These are phyloP conservation scores for Lipomyces sp. DNA, from an alignment of 805 yeast genomes.

Conservation along the genomic window DNA sequence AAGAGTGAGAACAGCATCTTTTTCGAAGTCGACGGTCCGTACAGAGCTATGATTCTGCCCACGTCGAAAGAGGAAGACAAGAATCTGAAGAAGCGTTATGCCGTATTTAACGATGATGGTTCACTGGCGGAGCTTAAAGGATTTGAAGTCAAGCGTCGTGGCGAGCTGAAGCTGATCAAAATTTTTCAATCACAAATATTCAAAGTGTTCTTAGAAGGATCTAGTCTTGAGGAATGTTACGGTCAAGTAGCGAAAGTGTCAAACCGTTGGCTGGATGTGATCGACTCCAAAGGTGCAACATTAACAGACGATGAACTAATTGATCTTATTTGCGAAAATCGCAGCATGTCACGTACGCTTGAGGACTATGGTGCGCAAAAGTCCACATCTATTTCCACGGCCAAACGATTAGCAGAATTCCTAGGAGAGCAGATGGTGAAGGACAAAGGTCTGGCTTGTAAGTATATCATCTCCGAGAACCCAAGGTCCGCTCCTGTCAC, in stretches of 20 bases:
- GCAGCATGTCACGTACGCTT: slow-evolving; percentile 90
- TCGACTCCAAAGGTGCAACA: slow-evolving; percentile 83
- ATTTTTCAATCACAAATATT: slow-evolving; percentile 95
- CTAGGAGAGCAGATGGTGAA: slow-evolving; percentile 95
- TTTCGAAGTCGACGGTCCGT: slow-evolving; percentile 98
- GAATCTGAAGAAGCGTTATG: slow-evolving; percentile 93
- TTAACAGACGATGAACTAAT: slow-evolving; percentile 93
- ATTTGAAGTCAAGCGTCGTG: slow-evolving; percentile 94
- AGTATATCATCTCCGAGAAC: slow-evolving; percentile 82
- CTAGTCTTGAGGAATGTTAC: slow-evolving; percentile 77
- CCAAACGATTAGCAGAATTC: slow-evolving; percentile 89
- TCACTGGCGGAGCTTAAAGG: slow-evolving; percentile 94
- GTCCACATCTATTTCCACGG: slow-evolving; percentile 95
- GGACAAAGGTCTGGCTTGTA: slow-evolving; percentile 94
- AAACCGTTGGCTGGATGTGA: slow-evolving; percentile 91
- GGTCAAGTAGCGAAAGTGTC: slow-evolving; percentile 90
- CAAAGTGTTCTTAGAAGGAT: slow-evolving; percentile 86
- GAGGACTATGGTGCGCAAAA: slow-evolving; percentile 89
- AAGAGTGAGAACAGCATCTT: slow-evolving; percentile 91
- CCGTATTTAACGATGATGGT: slow-evolving; percentile 95
- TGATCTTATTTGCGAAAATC: slow-evolving; percentile 92
- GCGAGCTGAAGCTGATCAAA: slow-evolving; percentile 90
- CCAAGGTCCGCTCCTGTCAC: slow-evolving; percentile 90
- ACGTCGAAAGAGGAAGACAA: slow-evolving; percentile 97
- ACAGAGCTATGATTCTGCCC: slow-evolving; percentile 95